phyloP scores from a whole-genome alignment of 2,329 filamentous ascomycete species.

The Cordyceps cicadae region DNA sequence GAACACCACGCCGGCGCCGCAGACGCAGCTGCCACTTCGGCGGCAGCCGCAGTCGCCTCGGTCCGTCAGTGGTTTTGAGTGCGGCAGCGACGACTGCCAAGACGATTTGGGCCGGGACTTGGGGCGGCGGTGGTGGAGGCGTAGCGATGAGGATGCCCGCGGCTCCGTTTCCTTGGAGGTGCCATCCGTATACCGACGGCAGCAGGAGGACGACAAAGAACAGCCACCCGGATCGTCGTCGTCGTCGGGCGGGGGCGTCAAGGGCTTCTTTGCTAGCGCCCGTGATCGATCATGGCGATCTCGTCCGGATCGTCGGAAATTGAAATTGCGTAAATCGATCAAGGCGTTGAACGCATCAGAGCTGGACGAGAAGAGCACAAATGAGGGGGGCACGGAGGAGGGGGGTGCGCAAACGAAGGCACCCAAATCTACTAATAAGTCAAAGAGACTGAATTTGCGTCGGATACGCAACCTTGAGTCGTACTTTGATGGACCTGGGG shows the following conservation, averaged over 20 bases:
- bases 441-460: not conserved
- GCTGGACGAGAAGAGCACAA: not conserved
- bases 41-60: not conserved
- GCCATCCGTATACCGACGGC: slow-evolving; percentile 11
- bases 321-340: slow-evolving; percentile 29
- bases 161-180: slow-evolving; percentile 9
- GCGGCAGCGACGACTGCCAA: slow-evolving; percentile 23
- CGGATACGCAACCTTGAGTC: not conserved
- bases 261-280: slow-evolving; percentile 19
- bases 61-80: slow-evolving; percentile 23
- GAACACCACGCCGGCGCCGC: not conserved
- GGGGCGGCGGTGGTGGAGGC: slow-evolving; percentile 17
- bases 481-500: not conserved
- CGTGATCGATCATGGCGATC: slow-evolving; percentile 17
- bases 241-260: slow-evolving; percentile 18
- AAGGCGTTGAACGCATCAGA: slow-evolving; percentile 24
- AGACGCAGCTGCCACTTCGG: not conserved
- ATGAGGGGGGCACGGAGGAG: not conserved
- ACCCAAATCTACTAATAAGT: not conserved
- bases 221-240: not conserved
- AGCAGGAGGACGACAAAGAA: slow-evolving; percentile 10
- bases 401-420: not conserved
- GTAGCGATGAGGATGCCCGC: slow-evolving; percentile 13
- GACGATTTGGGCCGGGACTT: not conserved
- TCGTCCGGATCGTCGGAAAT: slow-evolving; percentile 26